Percentiles rank a stretch among this genome's conserved stretches.
These are phyloP conservation scores for Aspergillus wentii DNA, from an alignment of 495 filamentous ascomycete genomes.

Conservation along the genomic window DNA sequence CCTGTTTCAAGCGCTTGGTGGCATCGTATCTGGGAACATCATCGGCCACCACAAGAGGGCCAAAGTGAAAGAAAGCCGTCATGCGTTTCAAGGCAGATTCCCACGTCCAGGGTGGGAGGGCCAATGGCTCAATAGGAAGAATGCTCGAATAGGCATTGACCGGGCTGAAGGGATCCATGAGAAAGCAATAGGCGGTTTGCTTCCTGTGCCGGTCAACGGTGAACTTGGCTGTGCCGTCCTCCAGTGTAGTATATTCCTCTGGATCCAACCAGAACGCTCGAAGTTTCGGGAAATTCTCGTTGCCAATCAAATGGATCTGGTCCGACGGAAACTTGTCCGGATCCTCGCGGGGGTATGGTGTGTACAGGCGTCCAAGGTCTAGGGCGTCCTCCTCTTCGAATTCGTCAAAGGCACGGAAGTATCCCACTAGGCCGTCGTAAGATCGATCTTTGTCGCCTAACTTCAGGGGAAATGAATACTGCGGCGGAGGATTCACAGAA, in stretches of 20 bases:
- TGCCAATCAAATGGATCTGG: conserved; percentile 3
- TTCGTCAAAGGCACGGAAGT: conserved; percentile 20
- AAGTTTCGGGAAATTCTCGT: conserved; percentile 17
- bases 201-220: conserved; percentile 7
- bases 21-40: conserved; percentile 20
- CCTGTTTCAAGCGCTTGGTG: background rate
- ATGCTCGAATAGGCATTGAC: conserved; percentile 38
- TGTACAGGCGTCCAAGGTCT: conserved; percentile 24
- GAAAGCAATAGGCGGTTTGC: conserved; percentile 19
- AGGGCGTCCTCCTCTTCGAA: conserved; percentile 9
- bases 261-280: conserved; percentile 16
- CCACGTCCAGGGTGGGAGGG: conserved; percentile 38
- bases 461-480: conserved; percentile 35
- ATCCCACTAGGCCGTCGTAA: conserved; percentile 40
- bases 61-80: conserved; percentile 42
- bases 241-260: background rate
- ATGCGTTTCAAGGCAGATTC: conserved; percentile 36
- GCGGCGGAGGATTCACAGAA: conserved; percentile 1
- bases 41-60: conserved; percentile 29
- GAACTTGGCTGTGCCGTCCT: background rate
- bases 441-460: conserved; percentile 32
- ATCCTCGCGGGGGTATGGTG: conserved; percentile 16
- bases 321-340: too few species aligned
- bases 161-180: conserved; percentile 44
- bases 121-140: conserved; percentile 23